A percentile compares a stretch with the other conserved stretches of the same genome.
phyloP scores from a whole-genome alignment of 2,329 filamentous ascomycete species.

The Monosporascus ibericus region DNA sequence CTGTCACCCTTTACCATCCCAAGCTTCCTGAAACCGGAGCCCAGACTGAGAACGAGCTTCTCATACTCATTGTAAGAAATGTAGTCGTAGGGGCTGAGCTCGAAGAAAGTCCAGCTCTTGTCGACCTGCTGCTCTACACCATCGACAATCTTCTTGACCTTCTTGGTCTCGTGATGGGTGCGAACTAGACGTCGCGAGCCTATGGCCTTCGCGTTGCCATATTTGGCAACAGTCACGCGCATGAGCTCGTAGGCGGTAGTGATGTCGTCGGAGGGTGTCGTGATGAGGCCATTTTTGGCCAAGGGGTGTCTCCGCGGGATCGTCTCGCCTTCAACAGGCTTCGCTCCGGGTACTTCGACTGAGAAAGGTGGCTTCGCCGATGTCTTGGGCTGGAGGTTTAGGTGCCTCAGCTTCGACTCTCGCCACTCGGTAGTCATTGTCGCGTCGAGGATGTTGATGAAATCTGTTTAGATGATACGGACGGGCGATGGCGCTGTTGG shows the following conservation, averaged over 20 bases:
- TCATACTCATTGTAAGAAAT: constrained; percentile 75
- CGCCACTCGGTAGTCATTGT: constrained; percentile 24
- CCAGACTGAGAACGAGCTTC: constrained; percentile 59
- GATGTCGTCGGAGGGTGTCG: constrained; percentile 57
- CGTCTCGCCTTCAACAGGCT: constrained; percentile 66
- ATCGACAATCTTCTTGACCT: constrained; percentile 82
- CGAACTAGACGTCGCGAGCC: constrained; percentile 69
- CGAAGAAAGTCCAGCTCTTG: constrained; percentile 86
- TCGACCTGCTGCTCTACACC: constrained; percentile 73
- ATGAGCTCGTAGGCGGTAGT: constrained; percentile 73
- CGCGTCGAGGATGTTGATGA: not conserved
- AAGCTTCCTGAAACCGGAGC: constrained; percentile 65
- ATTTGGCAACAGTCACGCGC: constrained; percentile 57
- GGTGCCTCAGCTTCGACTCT: constrained; percentile 22
- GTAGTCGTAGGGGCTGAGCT: constrained; percentile 74
- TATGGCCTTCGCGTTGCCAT: constrained; percentile 58
- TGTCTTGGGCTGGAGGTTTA: constrained; percentile 37
- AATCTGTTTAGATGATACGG: too few relatives aligned
- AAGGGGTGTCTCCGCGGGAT: constrained; percentile 61
- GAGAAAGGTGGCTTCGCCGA: constrained; percentile 59
- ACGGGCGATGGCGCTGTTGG: not conserved
- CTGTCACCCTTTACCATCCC: constrained; percentile 64
- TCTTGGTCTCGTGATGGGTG: constrained; percentile 78
- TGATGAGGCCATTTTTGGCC: constrained; percentile 56
- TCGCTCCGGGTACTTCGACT: constrained; percentile 58